Percentiles rank a stretch among this genome's conserved stretches.
Conservation (phyloP, 345 rosid species). For the Conringia planisiliqua region DNA sequence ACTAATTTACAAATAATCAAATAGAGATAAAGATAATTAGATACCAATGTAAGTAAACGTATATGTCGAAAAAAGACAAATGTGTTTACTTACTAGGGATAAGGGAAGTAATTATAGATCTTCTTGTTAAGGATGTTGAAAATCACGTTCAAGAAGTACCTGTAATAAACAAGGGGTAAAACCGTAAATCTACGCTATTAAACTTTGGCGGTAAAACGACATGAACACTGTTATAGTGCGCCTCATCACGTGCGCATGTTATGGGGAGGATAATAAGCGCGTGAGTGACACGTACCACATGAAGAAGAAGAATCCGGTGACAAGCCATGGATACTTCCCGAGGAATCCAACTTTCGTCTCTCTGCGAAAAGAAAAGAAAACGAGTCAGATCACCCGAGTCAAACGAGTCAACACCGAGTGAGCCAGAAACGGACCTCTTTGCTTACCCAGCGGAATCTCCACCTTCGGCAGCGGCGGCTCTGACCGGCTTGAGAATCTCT, state of each 20-base stretch:
- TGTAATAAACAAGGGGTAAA: conserved; percentile 12
- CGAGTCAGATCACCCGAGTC: conserved; percentile 39
- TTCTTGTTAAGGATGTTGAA: conserved; percentile 97
- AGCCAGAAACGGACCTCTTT: conserved; percentile 62
- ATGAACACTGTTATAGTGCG: neutral
- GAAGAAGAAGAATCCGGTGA: conserved; percentile 97
- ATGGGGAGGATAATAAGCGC: conserved; percentile 5
- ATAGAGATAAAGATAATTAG: neutral
- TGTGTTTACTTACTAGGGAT: conserved; percentile 70
- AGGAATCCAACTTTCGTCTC: conserved; percentile 70
- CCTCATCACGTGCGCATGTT: neutral
- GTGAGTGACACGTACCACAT: conserved; percentile 62
- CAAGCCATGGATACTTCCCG: conserved; percentile 64
- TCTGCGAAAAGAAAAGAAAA: conserved; percentile 40
- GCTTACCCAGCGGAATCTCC: conserved; percentile 98
- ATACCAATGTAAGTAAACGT: neutral
- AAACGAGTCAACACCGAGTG: conserved; percentile 34
- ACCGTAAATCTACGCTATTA: neutral
- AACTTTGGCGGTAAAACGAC: conserved; percentile 14
- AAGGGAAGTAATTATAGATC: conserved; percentile 96
- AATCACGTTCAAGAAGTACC: conserved; percentile 81
- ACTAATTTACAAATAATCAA: neutral
- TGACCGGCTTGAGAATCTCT: conserved; percentile 47
- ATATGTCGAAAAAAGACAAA: neutral
- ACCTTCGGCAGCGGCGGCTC: conserved; percentile 73